These are phyloP conservation scores for Rhizomucor miehei DNA, from an alignment of 371 early-diverging fungal genomes.

Conservation along the genomic window DNA sequence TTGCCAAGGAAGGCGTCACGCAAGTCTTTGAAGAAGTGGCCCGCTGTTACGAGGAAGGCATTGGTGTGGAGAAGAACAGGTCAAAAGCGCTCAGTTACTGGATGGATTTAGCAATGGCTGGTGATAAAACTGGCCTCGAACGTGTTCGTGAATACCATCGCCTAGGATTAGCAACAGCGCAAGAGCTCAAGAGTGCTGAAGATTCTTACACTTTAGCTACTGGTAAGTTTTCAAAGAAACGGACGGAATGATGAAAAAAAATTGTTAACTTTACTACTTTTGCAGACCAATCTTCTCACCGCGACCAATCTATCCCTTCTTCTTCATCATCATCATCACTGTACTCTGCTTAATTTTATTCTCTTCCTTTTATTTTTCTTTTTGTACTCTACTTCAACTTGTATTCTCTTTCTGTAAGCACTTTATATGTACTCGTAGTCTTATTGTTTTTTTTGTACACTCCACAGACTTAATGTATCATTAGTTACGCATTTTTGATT, in stretches of 20 bases:
- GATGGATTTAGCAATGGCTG: constrained; percentile 12
- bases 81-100: constrained; percentile 17
- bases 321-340: neutral
- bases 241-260: neutral
- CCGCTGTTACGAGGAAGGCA: constrained; percentile 22
- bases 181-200: constrained; percentile 4
- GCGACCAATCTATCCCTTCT: neutral
- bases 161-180: constrained; percentile 8
- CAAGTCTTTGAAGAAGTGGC: constrained; percentile 18
- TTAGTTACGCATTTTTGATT: no score
- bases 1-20: constrained; percentile 16
- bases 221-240: constrained; percentile 1
- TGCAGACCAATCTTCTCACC: neutral
- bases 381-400: neutral
- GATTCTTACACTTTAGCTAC: neutral
- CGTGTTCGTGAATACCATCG: constrained; percentile 12
- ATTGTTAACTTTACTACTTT: neutral
- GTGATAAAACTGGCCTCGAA: constrained; percentile 14
- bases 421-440: no score
- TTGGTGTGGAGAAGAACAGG: constrained; percentile 15
- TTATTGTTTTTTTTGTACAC: no score
- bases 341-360: neutral
- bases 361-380: constrained; percentile 1
- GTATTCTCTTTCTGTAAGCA: constrained; percentile 2
- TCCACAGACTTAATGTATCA: no score